phyloP scores from a whole-genome alignment of 768 basidiomycete genomes.

The Lyophyllum semitale region DNA sequence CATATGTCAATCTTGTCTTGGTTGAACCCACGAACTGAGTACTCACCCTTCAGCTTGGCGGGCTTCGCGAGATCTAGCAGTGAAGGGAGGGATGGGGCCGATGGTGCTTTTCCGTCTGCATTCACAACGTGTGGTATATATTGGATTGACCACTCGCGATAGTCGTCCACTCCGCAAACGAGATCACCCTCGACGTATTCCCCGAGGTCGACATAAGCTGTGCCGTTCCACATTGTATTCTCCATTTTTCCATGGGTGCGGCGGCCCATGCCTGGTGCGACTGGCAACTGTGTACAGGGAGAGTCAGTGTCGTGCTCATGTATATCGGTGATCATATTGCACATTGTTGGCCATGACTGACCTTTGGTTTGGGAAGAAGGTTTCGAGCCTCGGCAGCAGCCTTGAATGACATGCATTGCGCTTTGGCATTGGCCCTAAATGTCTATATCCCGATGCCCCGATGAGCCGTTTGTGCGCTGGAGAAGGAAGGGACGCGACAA shows the following conservation, averaged over 20 bases:
- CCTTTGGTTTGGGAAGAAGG: conserved; percentile 8
- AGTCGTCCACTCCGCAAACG: background rate
- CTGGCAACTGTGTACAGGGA: background rate
- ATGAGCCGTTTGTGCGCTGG: background rate
- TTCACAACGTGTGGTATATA: background rate
- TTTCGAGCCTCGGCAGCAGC: conserved; percentile 1
- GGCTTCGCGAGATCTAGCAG: background rate
- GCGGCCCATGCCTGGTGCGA: conserved; percentile 7
- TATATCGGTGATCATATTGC: no score
- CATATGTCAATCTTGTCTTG: background rate
- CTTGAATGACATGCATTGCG: conserved; percentile 5
- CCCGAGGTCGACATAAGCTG: background rate
- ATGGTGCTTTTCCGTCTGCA: background rate
- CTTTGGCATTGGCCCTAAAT: conserved; percentile 6
- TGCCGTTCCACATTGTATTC: conserved; percentile 8
- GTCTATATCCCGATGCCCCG: background rate
- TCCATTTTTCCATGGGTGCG: conserved; percentile 3
- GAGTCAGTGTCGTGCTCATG: background rate
- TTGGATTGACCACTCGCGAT: background rate
- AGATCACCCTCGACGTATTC: background rate
- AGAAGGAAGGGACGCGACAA: background rate
- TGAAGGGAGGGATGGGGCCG: background rate
- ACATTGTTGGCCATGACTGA: background rate
- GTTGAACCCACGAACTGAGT: background rate
- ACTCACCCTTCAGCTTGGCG: background rate